Evolutionary conservation across 495 filamentous ascomycete genomes (phyloP).

Genomic region (Xylaria venustula): DNA sequence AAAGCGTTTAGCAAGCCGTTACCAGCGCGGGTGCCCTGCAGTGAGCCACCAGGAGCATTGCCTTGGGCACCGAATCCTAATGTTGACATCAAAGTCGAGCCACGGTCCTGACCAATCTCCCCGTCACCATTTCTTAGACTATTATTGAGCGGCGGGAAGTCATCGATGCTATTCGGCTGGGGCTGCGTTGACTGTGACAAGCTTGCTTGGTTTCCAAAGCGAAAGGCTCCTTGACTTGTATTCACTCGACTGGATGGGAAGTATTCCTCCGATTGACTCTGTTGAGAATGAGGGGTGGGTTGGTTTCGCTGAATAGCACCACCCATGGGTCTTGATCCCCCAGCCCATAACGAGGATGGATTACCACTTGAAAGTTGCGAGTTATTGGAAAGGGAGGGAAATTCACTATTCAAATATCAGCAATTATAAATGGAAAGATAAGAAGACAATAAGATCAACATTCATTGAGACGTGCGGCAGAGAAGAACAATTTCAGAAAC

Average conservation of each 20-base stretch:
- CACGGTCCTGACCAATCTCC: slow-evolving; percentile 68
- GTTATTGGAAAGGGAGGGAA: slow-evolving; percentile 74
- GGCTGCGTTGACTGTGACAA: slow-evolving; percentile 61
- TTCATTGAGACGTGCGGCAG: not conserved
- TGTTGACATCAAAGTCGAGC: slow-evolving; percentile 61
- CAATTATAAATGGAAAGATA: not conserved
- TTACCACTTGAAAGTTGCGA: slow-evolving; percentile 56
- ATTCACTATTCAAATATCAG: slow-evolving; percentile 60
- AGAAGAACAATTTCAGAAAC: too few relatives aligned
- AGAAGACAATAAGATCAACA: not conserved
- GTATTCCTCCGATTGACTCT: slow-evolving; percentile 58
- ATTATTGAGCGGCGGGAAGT: slow-evolving; percentile 75
- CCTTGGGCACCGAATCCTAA: slow-evolving; percentile 58
- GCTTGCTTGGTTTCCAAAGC: slow-evolving; percentile 51
- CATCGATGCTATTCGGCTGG: slow-evolving; percentile 70
- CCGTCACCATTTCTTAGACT: slow-evolving; percentile 60
- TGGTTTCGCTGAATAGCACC: slow-evolving; percentile 68
- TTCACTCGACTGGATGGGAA: slow-evolving; percentile 57
- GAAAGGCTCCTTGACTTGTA: slow-evolving; percentile 59
- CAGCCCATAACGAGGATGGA: slow-evolving; percentile 58
- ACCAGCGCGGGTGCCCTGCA: slow-evolving; percentile 35
- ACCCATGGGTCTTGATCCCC: slow-evolving; percentile 40
- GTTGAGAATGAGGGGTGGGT: slow-evolving; percentile 52
- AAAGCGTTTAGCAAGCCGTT: slow-evolving; percentile 60
- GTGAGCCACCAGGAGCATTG: slow-evolving; percentile 25